These are phyloP conservation scores for Penicillium bialowiezense DNA, from an alignment of 495 filamentous ascomycete species.

Conservation along the genomic window DNA sequence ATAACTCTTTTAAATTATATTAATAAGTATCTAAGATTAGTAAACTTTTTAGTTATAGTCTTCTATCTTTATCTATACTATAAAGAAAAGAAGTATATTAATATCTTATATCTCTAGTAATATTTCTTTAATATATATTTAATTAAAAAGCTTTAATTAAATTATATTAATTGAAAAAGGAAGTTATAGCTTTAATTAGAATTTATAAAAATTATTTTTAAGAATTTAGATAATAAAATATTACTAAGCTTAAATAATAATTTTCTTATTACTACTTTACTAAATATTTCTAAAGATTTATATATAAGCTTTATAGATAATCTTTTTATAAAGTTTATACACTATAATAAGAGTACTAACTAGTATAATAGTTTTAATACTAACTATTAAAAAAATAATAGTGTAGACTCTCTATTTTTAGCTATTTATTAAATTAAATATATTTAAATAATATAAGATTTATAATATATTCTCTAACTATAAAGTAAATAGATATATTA, in stretches of 20 bases:
- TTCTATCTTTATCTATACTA: constrained; percentile 4
- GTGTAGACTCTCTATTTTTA: too few relatives aligned
- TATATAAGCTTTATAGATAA: not conserved
- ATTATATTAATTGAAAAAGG: constrained; percentile 8
- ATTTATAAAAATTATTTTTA: not conserved
- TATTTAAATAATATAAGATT: too few relatives aligned
- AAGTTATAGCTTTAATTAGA: constrained; percentile 6
- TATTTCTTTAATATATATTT: constrained; percentile 8
- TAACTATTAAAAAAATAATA: too few relatives aligned
- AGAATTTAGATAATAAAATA: not conserved
- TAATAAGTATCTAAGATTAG: not conserved
- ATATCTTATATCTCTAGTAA: not conserved
- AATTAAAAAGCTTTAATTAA: constrained; percentile 8
- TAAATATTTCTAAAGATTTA: not conserved
- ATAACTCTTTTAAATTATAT: constrained; percentile 18
- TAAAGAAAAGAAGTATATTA: not conserved
- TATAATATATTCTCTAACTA: too few relatives aligned
- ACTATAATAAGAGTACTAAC: not conserved
- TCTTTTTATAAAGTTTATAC: not conserved
- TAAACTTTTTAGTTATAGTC: not conserved
- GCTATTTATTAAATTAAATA: too few relatives aligned
- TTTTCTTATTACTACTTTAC: not conserved
- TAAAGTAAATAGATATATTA: too few relatives aligned
- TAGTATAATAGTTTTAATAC: not conserved
- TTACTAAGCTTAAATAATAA: not conserved